Evolutionary conservation across 805 yeast genomes (phyloP).

Genomic region (Pichia kluyveri): DNA sequence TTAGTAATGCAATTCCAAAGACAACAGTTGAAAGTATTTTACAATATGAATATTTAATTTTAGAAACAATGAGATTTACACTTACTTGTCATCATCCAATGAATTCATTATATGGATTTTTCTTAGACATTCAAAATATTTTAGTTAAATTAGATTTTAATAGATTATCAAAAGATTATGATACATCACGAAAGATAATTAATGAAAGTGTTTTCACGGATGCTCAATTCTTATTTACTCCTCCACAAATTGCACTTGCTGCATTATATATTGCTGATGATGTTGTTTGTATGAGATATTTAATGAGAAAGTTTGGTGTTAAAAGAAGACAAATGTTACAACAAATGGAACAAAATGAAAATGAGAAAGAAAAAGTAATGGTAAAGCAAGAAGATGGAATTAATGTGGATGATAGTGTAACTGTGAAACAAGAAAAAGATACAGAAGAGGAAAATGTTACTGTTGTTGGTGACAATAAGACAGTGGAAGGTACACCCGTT

Average conservation of each 20-base stretch:
- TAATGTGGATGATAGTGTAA: slow-evolving; percentile 6
- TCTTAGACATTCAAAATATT: slow-evolving; percentile 72
- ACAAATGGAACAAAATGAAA: slow-evolving; percentile 4
- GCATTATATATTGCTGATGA: slow-evolving; percentile 64
- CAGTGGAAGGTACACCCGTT: background rate
- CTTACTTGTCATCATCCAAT: slow-evolving; percentile 82
- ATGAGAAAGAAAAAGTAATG: slow-evolving; percentile 3
- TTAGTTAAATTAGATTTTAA: slow-evolving; percentile 42
- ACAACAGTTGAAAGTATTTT: slow-evolving; percentile 60
- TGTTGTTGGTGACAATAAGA: no score
- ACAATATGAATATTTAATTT: slow-evolving; percentile 68
- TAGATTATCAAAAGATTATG: slow-evolving; percentile 61
- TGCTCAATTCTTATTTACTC: slow-evolving; percentile 69
- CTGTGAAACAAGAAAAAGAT: background rate
- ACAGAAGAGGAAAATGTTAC: background rate
- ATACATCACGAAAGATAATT: slow-evolving; percentile 55
- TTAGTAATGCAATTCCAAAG: slow-evolving; percentile 61
- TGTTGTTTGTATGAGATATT: slow-evolving; percentile 54
- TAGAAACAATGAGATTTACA: slow-evolving; percentile 71
- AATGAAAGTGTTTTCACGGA: slow-evolving; percentile 70
- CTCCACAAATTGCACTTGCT: slow-evolving; percentile 93
- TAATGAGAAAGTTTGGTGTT: slow-evolving; percentile 49
- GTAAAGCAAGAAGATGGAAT: background rate
- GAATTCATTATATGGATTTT: slow-evolving; percentile 89
- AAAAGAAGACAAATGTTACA: slow-evolving; percentile 18